phyloP scores from a whole-genome alignment of 257 asterid species.

The Solanum pennellii region DNA sequence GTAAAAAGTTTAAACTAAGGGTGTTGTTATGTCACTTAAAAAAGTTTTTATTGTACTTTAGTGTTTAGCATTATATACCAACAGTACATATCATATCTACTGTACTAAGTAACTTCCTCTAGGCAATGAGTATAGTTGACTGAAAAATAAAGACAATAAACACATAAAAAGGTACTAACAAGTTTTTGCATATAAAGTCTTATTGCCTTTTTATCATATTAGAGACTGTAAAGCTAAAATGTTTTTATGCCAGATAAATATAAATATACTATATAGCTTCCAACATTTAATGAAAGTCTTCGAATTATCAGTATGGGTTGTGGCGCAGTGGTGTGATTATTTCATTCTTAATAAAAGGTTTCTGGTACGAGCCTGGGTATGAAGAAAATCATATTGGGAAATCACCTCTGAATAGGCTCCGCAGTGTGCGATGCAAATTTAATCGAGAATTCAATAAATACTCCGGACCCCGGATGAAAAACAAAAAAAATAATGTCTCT shows the following conservation, averaged over 20 bases:
- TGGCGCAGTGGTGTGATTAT: no score
- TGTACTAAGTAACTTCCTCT: not conserved
- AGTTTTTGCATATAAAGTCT: not conserved
- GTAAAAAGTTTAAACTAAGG: not conserved
- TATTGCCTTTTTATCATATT: not conserved
- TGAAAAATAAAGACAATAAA: not conserved
- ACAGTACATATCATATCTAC: not conserved
- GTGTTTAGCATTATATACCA: not conserved
- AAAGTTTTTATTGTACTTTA: not conserved
- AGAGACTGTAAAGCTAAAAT: not conserved
- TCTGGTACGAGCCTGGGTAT: accelerated
- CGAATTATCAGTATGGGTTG: not conserved
- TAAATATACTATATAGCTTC: not conserved
- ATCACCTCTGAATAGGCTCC: no score
- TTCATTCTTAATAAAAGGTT: no score
- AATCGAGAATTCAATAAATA: no score
- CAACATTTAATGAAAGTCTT: not conserved
- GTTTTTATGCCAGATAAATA: not conserved
- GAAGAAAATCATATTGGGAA: no score
- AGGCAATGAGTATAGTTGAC: not conserved
- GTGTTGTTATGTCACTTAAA: not conserved
- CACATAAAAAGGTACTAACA: not conserved
- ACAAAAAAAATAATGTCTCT: not conserved
- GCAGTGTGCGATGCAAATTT: no score
- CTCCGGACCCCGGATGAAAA: no score